Evolutionary conservation across 2,329 filamentous ascomycete genomes (phyloP).

Genomic region (Diaporthe longicolla): DNA sequence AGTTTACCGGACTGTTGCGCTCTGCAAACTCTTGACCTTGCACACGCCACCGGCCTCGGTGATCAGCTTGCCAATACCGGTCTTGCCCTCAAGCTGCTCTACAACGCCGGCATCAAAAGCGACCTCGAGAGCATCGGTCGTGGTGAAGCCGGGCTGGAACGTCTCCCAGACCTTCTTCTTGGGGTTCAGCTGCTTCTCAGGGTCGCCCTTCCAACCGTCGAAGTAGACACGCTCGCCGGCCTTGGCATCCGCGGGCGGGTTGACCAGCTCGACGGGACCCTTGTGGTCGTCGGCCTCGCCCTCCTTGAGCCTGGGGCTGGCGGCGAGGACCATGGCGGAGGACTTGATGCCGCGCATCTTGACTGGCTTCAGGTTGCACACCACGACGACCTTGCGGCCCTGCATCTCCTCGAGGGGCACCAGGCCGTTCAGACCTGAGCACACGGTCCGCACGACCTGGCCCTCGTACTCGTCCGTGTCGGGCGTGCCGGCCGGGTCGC

Average conservation of each 20-base stretch:
- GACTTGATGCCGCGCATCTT: slow-evolving; percentile 94
- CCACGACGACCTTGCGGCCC: slow-evolving; percentile 91
- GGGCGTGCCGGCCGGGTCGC: slow-evolving; percentile 86
- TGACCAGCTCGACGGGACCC: slow-evolving; percentile 92
- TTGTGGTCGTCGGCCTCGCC: slow-evolving; percentile 89
- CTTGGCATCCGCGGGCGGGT: slow-evolving; percentile 81
- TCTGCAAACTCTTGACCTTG: slow-evolving; percentile 84
- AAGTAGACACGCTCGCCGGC: slow-evolving; percentile 93
- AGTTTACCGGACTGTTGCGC: slow-evolving; percentile 83
- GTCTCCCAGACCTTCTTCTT: slow-evolving; percentile 99
- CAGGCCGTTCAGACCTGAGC: slow-evolving; percentile 94
- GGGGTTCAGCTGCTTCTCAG: slow-evolving; percentile 93
- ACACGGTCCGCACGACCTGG: slow-evolving; percentile 93
- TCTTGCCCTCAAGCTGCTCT: slow-evolving; percentile 78
- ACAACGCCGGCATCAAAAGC: slow-evolving; percentile 87
- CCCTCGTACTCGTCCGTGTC: slow-evolving; percentile 94
- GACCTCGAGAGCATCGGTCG: slow-evolving; percentile 83
- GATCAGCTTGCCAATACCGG: slow-evolving; percentile 77
- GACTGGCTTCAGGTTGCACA: slow-evolving; percentile 98
- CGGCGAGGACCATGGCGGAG: slow-evolving; percentile 92
- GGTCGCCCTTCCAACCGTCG: slow-evolving; percentile 93
- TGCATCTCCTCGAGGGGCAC: slow-evolving; percentile 97
- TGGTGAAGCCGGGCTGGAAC: slow-evolving; percentile 96
- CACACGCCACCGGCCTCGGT: slow-evolving; percentile 85
- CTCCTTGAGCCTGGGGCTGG: slow-evolving; percentile 85